Evolutionary conservation across 148 eudicot genomes (phyloP).

Genomic region (Drosera capensis): DNA sequence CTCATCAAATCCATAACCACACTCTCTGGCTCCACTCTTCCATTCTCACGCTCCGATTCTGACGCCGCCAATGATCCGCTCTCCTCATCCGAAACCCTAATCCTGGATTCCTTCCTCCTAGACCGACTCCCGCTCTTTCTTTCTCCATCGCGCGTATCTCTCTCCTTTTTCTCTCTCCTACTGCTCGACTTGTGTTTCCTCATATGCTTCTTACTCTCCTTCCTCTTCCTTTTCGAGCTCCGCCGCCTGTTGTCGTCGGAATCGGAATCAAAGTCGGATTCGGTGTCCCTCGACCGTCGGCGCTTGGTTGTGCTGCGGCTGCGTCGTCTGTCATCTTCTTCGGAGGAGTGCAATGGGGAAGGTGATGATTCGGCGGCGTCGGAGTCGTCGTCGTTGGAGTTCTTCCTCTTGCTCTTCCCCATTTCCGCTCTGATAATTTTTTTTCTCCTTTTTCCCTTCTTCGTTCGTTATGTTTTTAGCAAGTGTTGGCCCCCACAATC

Average conservation of each 20-base stretch:
- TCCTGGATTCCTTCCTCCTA: conserved; percentile 19
- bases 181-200: conserved; percentile 16
- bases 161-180: conserved; percentile 17
- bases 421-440: no score
- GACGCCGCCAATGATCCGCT: conserved; percentile 16
- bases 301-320: no score
- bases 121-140: conserved; percentile 15
- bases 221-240: conserved; percentile 7
- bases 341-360: conserved; percentile 8
- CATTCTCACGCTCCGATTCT: conserved; percentile 9
- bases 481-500: no score
- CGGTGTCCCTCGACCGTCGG: no score
- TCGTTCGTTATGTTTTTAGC: no score
- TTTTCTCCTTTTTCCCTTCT: no score
- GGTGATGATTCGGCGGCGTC: neutral
- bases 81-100: conserved; percentile 20
- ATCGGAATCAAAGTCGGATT: no score
- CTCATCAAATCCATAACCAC: conserved; percentile 35
- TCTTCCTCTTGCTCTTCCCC: no score
- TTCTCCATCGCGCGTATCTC: conserved; percentile 16
- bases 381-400: no score
- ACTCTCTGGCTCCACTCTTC: conserved; percentile 14
- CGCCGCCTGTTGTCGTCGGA: no score
- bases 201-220: conserved; percentile 14
- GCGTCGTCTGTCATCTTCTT: conserved; percentile 8